Percentiles rank a stretch among this genome's conserved stretches.
phyloP scores from a whole-genome alignment of 331 rosid genomes.

The Erythrophleum ivorense region DNA sequence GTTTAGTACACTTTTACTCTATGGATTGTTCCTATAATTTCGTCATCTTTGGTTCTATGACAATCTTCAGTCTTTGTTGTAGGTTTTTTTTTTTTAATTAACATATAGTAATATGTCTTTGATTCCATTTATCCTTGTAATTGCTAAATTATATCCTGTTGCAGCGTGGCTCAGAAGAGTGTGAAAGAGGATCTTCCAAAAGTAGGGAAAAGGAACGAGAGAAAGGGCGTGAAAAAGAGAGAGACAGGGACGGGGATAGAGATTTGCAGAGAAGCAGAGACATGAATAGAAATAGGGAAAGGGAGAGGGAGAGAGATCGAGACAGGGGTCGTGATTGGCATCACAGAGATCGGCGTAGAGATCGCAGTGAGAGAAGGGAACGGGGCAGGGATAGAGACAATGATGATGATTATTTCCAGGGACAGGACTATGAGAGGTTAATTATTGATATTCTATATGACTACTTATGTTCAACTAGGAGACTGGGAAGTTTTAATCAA shows the following conservation, averaged over 20 bases:
- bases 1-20: not conserved
- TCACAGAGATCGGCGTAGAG: slow-evolving; percentile 64
- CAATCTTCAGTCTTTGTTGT: not conserved
- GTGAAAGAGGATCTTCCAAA: slow-evolving; percentile 62
- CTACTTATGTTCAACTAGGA: not conserved
- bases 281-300: not conserved
- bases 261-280: slow-evolving; percentile 49
- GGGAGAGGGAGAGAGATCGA: slow-evolving; percentile 35
- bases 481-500: not conserved
- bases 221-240: slow-evolving; percentile 44
- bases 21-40: not conserved
- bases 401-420: slow-evolving; percentile 46
- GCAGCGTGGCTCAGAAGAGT: slow-evolving; percentile 59
- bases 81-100: not conserved
- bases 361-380: slow-evolving; percentile 63
- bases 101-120: not conserved
- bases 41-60: not conserved
- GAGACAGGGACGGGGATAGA: slow-evolving; percentile 42
- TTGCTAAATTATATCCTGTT: slow-evolving; percentile 1
- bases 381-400: slow-evolving; percentile 59
- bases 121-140: not conserved
- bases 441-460: not conserved
- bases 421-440: slow-evolving; percentile 66
- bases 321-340: slow-evolving; percentile 63
- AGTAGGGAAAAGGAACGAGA: slow-evolving; percentile 59